A percentile compares a stretch with the other conserved stretches of the same genome.
These are phyloP conservation scores for Podosphaera leucotricha DNA, from an alignment of 2,329 filamentous ascomycete species.

Conservation along the genomic window DNA sequence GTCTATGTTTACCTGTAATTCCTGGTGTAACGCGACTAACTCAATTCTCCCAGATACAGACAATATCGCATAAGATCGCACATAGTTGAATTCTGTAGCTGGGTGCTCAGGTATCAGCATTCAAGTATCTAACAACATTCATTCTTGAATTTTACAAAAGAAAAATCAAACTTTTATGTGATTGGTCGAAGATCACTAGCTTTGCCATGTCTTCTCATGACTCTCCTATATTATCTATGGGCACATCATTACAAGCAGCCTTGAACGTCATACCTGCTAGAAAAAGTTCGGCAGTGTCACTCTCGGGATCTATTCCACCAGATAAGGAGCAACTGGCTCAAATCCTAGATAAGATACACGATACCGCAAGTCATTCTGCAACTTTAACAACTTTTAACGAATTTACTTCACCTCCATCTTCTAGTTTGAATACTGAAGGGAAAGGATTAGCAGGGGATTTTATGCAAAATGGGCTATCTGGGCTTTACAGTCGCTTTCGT, in stretches of 20 bases:
- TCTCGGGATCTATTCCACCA: conserved; percentile 21
- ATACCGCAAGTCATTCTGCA: conserved; percentile 61
- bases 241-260: conserved; percentile 6
- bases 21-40: not conserved
- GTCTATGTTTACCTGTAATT: not conserved
- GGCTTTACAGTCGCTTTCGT: conserved; percentile 65
- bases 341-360: conserved; percentile 71
- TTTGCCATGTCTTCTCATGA: conserved; percentile 13
- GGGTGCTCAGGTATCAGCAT: not conserved
- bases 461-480: conserved; percentile 68
- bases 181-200: not conserved
- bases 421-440: conserved; percentile 34
- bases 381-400: conserved; percentile 86
- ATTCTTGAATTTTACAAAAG: not conserved
- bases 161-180: not conserved
- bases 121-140: not conserved
- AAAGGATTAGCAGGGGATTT: conserved; percentile 49
- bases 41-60: not conserved
- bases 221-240: conserved; percentile 9
- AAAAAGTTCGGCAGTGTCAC: conserved; percentile 25
- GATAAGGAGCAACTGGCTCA: conserved; percentile 57
- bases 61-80: not conserved
- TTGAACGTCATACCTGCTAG: conserved; percentile 10
- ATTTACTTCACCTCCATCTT: conserved; percentile 46
- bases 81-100: not conserved